Evolutionary conservation across 2,329 filamentous ascomycete species (phyloP), one percentile per base, ranked within the genome.

Genomic region (Monosporascus cannonballus): DNA sequence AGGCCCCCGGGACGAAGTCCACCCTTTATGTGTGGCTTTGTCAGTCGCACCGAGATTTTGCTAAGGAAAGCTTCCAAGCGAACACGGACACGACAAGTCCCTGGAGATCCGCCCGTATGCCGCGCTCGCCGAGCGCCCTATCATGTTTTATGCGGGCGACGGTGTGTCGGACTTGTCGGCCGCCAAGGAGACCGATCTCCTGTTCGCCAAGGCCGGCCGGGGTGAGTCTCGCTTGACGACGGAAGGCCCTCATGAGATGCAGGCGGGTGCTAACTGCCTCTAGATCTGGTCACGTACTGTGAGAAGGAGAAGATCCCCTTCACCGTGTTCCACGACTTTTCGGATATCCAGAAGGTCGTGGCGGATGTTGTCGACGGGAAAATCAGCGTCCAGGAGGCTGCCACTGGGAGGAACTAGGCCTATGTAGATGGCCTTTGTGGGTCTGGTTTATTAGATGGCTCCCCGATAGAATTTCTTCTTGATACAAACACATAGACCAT

Each of bases 31-130:
- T 50, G 17, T 38, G 8, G 46, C 20, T 49, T 53, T 47, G 30
- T 34, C 4, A 27, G 8, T 17, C n/a, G 20, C 51, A 50, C 39
- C 48, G 38, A 46, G 4, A 42, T 6, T 15, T 20, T 24, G 24
- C 45, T 64, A 51, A 63, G 36, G 0, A 27, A 22, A 22, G 14
- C 39, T 51, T 54, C 56, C 24, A 24, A 89, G 87, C 66, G 80
- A 85, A 54, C 95, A 95, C 64, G 94, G 94, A n/a, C 94, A 99
- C 68, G 93, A 99, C 78, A 99, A 99, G 81, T 92, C 87, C 25
- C 77, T 93, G 51, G 90, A 94, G 68, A 90, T 99, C 64, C 84
- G 89, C 59, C 90, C 90, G 49, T 97, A 97, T 72, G 86, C 87
- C 2, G 77, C 83, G 25, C 77, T 96, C 44, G 84, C 89, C 0